Percentiles rank a stretch among this genome's conserved stretches.
phyloP scores from a whole-genome alignment of 192 early-diverging fungal species.

The Umbelopsis ramanniana region DNA sequence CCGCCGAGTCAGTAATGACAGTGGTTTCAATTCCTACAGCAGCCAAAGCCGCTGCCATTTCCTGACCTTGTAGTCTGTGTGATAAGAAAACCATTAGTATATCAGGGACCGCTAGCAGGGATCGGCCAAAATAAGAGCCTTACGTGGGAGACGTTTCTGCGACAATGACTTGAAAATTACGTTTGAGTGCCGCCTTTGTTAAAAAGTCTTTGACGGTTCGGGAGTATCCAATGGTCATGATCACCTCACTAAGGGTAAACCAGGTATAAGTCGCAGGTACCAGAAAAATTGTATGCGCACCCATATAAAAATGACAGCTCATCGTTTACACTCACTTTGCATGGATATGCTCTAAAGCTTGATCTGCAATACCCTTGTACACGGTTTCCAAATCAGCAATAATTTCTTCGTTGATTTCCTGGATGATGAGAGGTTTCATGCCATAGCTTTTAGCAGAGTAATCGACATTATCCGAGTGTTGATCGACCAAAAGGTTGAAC shows the following conservation, averaged over 20 bases:
- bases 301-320: too few species aligned
- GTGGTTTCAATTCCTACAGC: slow-evolving; percentile 87
- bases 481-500: slow-evolving; percentile 70
- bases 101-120: neutral
- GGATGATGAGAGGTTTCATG: slow-evolving; percentile 78
- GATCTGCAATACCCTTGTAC: slow-evolving; percentile 77
- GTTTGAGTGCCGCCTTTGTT: slow-evolving; percentile 79
- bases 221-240: slow-evolving; percentile 93
- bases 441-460: slow-evolving; percentile 33
- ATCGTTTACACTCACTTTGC: slow-evolving; percentile 78
- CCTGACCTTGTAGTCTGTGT: slow-evolving; percentile 79
- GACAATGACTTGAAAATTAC: slow-evolving; percentile 95
- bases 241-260: too few species aligned
- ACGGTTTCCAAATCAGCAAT: slow-evolving; percentile 85
- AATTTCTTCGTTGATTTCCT: slow-evolving; percentile 89
- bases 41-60: slow-evolving; percentile 77
- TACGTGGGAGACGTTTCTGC: slow-evolving; percentile 90
- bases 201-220: slow-evolving; percentile 85
- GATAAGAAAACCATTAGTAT: neutral
- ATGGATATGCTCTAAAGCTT: slow-evolving; percentile 92
- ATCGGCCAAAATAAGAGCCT: slow-evolving; percentile 18
- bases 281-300: too few species aligned
- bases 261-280: too few species aligned
- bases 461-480: slow-evolving; percentile 9
- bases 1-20: slow-evolving; percentile 89